Evolutionary conservation across 106 monocot genomes (phyloP), one percentile per base, ranked within the genome.

Genomic region (Xerophyta viscosa): DNA sequence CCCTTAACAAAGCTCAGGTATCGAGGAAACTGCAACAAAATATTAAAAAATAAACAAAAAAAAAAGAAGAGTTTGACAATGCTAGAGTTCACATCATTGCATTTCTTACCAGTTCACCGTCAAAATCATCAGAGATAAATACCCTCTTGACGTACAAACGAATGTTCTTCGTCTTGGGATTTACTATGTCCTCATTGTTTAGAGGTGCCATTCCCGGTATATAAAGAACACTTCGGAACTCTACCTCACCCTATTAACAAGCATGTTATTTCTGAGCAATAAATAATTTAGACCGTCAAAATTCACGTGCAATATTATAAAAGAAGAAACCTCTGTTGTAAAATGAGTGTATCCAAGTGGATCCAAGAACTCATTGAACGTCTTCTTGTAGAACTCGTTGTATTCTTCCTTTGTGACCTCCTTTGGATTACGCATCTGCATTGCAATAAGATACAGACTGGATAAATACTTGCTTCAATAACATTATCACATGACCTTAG

Each of bases 1-100:
- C 94, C 94, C 67, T 96, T 89, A 21, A 98, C 96, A 66, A 98
- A 98, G 69, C 96, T 98, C 60, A 89, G 66, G 52, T 98, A 98
- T 26, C 89, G 44, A 14, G 89, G 89, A 47, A 98, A 98, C 96
- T 89, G 81, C 47, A 87, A 64, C 43, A 17, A 14, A 44, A 44
- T 4, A 44, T 9, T 17, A 44, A 44, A 14, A 62, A 22, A 14
- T 27, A 23, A 23, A 22, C 11, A 4, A 14, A n/a, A 10, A 3
- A 17, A 39, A 41, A 56, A 19, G 5, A 20, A 60, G 8, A 33
- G 14, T 11, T 18, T 8, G 20, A 13, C 17, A 63, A 28, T 12
- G 5, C 10, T 33, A 10, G 5, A 6, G 30, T 12, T 31, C 15
- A 8, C 15, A 52, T 27, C 7, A n/a, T n/a, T n/a, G n/a, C n/a